These are phyloP conservation scores for Alternaria sp. DNA, from an alignment of 2,329 filamentous ascomycete species.

Conservation along the genomic window DNA sequence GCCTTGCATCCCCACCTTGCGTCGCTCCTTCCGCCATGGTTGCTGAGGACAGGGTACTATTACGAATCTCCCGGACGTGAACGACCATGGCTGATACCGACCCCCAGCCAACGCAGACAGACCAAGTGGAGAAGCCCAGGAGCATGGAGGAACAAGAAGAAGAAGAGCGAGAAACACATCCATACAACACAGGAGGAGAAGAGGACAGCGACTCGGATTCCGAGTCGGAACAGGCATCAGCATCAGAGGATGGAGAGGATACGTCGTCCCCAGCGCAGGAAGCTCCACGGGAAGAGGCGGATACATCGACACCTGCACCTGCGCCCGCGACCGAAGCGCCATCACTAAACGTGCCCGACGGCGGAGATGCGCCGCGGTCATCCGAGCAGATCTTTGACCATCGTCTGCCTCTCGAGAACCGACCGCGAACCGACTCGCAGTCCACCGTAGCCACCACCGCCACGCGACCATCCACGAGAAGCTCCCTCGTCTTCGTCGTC, in stretches of 20 bases:
- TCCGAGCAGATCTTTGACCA: conserved; percentile 49
- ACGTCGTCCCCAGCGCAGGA: conserved; percentile 23
- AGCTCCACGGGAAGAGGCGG: conserved; percentile 24
- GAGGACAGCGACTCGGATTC: conserved; percentile 24
- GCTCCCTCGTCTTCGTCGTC: conserved; percentile 94
- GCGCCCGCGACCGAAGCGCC: conserved; percentile 32
- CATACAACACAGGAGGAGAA: not conserved
- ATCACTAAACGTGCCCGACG: conserved; percentile 35
- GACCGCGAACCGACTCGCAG: conserved; percentile 67
- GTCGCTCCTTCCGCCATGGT: conserved; percentile 36
- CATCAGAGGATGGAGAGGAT: conserved; percentile 24
- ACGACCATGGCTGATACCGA: conserved; percentile 48
- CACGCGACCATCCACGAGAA: conserved; percentile 72
- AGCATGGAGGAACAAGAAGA: not conserved
- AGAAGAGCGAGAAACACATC: not conserved
- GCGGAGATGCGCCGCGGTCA: conserved; percentile 41
- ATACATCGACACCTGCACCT: conserved; percentile 16
- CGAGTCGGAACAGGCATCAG: conserved; percentile 30
- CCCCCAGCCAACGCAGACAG: conserved; percentile 20
- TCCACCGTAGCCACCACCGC: conserved; percentile 62
- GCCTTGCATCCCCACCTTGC: conserved; percentile 9
- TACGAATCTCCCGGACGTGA: conserved; percentile 21
- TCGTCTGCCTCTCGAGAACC: conserved; percentile 37
- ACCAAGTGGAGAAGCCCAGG: conserved; percentile 13
- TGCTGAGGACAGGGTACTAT: conserved; percentile 28